Conservation (phyloP, 345 rosid species). For the Populus pruinosa region DNA sequence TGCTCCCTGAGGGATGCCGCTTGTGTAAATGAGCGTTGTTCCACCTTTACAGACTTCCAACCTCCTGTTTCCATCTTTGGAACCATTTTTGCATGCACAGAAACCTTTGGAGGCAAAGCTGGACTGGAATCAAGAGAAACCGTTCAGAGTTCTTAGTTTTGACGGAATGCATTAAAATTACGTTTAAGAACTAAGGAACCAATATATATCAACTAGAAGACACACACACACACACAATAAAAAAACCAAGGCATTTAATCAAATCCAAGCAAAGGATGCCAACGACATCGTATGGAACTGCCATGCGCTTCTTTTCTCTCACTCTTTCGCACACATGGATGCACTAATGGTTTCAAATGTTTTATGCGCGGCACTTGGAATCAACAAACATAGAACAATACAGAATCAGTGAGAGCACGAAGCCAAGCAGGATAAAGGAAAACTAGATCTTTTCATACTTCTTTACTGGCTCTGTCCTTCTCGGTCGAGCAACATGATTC, state of each 20-base stretch:
- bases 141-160: not conserved
- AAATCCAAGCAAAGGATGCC: not conserved
- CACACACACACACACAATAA: not conserved
- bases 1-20: conserved; percentile 19
- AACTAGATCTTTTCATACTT: conserved; percentile 39
- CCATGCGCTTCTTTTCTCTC: not conserved
- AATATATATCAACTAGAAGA: not conserved
- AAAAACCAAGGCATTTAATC: not conserved
- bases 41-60: conserved; percentile 62
- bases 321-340: not conserved
- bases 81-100: conserved; percentile 21
- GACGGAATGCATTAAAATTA: not conserved
- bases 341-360: not conserved
- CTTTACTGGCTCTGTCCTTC: conserved; percentile 32
- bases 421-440: not conserved
- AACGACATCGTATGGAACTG: not conserved
- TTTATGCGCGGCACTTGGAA: not conserved
- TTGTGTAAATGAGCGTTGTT: conserved; percentile 18
- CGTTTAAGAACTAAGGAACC: not conserved
- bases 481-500: conserved; percentile 22
- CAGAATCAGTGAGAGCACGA: not conserved
- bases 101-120: conserved; percentile 26
- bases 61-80: conserved; percentile 49
- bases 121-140: conserved; percentile 38
- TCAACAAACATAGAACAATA: not conserved